phyloP scores from a whole-genome alignment of 2,329 filamentous ascomycete genomes.

The Chalaropsis thielavioides region DNA sequence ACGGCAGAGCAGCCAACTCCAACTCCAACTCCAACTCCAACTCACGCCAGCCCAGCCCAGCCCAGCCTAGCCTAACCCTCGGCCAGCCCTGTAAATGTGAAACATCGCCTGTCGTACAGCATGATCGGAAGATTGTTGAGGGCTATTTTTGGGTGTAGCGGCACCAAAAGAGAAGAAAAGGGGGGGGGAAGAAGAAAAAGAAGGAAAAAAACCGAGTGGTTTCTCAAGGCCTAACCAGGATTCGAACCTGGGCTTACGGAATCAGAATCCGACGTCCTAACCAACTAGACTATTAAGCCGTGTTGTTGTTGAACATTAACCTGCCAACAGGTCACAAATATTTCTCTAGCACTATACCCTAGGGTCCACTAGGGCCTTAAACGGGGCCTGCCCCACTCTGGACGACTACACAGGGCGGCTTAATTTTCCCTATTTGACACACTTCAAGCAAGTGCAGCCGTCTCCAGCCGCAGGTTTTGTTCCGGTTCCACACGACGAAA shows the following conservation, averaged over 20 bases:
- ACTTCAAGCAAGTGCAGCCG: conserved; percentile 14
- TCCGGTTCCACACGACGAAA: conserved; percentile 15
- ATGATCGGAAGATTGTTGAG: neutral
- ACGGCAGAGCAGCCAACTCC: too few relatives aligned
- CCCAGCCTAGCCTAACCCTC: neutral
- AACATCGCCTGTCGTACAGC: neutral
- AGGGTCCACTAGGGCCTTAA: neutral
- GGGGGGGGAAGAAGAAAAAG: neutral
- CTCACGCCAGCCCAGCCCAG: neutral
- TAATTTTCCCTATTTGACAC: conserved; percentile 9
- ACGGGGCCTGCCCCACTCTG: too few relatives aligned
- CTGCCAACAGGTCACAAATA: neutral
- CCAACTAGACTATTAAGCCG: conserved; percentile 12
- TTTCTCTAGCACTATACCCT: fast-evolving
- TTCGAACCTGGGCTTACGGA: conserved; percentile 11
- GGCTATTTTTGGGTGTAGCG: neutral
- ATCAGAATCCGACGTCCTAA: too few relatives aligned
- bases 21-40: too few relatives aligned
- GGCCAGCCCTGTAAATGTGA: neutral
- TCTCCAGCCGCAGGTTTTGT: conserved; percentile 10
- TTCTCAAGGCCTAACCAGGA: conserved; percentile 10
- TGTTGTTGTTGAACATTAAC: neutral
- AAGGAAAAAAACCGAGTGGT: neutral
- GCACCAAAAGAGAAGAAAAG: too few relatives aligned
- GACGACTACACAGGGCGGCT: conserved; percentile 11